Percentiles rank a stretch among this genome's conserved stretches.
phyloP scores from a whole-genome alignment of 306 rosid species.

The Pterocarpus macrocarpus region DNA sequence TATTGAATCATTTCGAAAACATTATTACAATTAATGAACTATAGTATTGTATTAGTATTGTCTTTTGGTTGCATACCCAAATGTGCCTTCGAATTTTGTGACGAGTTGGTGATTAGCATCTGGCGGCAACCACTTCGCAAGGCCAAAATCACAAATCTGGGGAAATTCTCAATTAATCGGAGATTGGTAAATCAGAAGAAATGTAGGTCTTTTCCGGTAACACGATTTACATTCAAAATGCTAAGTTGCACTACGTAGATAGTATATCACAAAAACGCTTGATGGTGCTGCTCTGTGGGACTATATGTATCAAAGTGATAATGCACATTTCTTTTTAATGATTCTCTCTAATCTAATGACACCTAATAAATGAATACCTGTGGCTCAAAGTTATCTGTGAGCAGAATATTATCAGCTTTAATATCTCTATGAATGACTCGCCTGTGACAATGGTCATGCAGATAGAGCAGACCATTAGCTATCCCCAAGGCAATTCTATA shows the following conservation, averaged over 20 bases:
- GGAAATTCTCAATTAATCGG: conserved; percentile 34
- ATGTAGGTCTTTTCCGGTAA: not conserved
- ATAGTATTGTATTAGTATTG: not conserved
- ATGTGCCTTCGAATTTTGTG: conserved; percentile 86
- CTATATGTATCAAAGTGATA: no score
- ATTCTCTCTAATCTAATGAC: not conserved
- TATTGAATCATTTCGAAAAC: not conserved
- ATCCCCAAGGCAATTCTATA: conserved; percentile 72
- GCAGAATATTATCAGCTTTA: conserved; percentile 80
- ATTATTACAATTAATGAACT: not conserved
- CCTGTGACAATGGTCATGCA: conserved; percentile 77
- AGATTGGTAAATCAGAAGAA: not conserved
- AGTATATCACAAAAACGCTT: no score
- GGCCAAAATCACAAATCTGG: conserved; percentile 96
- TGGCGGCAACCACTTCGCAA: conserved; percentile 88
- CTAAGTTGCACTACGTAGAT: no score
- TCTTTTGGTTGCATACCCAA: conserved; percentile 61
- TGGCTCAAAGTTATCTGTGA: conserved; percentile 76
- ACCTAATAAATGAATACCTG: conserved; percentile 63
- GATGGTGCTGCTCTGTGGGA: no score
- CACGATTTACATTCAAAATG: not conserved
- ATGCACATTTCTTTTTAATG: no score
- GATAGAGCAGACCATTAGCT: conserved; percentile 81
- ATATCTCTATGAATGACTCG: conserved; percentile 89
- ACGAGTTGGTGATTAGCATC: conserved; percentile 71